Percentiles rank a stretch among this genome's conserved stretches.
These are phyloP conservation scores for Carex cristatella DNA, from an alignment of 176 grass and related monocot species.

Conservation along the genomic window DNA sequence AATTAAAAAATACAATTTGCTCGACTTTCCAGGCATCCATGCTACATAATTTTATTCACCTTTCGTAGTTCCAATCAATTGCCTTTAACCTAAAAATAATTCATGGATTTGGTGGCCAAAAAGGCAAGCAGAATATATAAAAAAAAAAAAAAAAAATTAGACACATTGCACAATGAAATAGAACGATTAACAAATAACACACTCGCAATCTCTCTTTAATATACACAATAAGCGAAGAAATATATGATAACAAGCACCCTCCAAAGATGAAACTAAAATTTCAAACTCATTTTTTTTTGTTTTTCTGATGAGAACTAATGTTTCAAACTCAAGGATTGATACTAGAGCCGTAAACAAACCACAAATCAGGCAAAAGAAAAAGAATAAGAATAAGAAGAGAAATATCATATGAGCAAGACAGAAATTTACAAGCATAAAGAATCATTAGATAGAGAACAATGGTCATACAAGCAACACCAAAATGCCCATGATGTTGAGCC, in stretches of 20 bases:
- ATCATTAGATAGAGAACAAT: conserved; percentile 14
- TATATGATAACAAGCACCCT: background rate
- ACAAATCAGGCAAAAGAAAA: conserved; percentile 31
- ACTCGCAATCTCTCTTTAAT: conserved; percentile 27
- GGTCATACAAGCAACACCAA: background rate
- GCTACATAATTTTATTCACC: background rate
- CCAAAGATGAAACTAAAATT: conserved; percentile 25
- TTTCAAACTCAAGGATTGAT: conserved; percentile 18
- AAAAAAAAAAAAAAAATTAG: background rate
- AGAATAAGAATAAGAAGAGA: background rate
- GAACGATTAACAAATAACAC: background rate
- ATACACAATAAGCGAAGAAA: conserved; percentile 42
- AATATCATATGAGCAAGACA: conserved; percentile 28
- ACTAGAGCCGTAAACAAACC: conserved; percentile 12
- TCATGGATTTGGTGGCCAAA: background rate
- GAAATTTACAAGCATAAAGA: conserved; percentile 55
- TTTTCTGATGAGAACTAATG: background rate
- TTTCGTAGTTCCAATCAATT: background rate
- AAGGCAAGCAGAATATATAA: background rate
- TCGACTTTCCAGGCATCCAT: background rate
- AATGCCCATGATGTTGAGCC: background rate
- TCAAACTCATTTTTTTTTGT: conserved; percentile 1
- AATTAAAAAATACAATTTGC: background rate
- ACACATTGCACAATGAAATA: background rate
- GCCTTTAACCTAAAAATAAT: background rate